Conservation (phyloP, 192 early-diverging fungal species). For the Backusella tuberculispora region DNA sequence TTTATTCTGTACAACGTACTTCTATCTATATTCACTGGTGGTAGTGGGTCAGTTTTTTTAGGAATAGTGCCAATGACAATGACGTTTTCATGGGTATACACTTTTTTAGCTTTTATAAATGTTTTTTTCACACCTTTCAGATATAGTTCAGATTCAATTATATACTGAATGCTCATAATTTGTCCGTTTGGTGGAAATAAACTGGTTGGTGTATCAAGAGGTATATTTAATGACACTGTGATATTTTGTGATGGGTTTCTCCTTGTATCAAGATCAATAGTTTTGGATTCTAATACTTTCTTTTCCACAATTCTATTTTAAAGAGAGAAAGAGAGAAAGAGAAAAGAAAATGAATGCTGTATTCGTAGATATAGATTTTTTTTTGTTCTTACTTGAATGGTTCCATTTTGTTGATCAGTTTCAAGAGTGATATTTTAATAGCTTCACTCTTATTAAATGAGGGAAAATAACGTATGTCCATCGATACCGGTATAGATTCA, state of each 20-base stretch:
- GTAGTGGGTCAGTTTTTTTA: background rate
- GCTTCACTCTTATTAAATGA: background rate
- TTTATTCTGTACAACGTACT: background rate
- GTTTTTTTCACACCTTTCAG: background rate
- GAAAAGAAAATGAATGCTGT: too few species aligned
- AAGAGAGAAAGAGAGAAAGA: too few species aligned
- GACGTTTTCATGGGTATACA: slow-evolving; percentile 14
- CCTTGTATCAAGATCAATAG: background rate
- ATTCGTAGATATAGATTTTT: background rate
- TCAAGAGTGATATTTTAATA: background rate
- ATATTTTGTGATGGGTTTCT: background rate
- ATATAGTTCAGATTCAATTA: slow-evolving; percentile 11
- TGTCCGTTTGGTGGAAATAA: background rate
- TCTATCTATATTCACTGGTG: background rate
- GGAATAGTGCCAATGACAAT: slow-evolving; percentile 1
- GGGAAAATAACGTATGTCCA: background rate
- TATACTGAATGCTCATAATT: slow-evolving; percentile 1
- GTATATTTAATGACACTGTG: background rate
- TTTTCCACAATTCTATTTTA: background rate
- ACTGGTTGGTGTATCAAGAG: background rate
- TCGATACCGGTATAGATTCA: background rate
- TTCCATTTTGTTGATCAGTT: background rate
- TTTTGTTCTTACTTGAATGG: background rate
- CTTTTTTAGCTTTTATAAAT: background rate
- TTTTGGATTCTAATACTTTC: background rate